Conservation (phyloP, 2,329 filamentous ascomycete species). For the Botryotinia convoluta region DNA sequence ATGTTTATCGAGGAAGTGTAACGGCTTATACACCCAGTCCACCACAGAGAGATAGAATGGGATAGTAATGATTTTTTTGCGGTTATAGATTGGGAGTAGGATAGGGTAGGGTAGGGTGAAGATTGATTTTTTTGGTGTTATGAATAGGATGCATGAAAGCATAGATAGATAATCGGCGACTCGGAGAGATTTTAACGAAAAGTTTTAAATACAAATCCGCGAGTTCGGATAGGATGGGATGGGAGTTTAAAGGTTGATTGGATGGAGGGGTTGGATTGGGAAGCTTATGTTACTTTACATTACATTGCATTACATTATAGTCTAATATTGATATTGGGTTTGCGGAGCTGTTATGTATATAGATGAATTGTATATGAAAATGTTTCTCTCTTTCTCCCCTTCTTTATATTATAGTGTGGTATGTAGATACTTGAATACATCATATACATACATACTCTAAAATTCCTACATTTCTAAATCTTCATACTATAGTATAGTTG, state of each 20-base stretch:
- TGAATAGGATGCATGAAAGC: background rate
- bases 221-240: background rate
- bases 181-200: background rate
- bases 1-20: conserved; percentile 18
- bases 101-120: background rate
- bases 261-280: no score
- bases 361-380: background rate
- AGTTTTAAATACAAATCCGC: background rate
- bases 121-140: background rate
- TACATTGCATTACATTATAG: background rate
- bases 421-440: no score
- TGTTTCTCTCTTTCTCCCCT: fast-evolving
- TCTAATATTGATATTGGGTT: background rate
- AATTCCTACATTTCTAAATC: no score
- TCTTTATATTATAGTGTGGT: background rate
- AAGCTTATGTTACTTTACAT: background rate
- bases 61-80: background rate
- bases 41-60: background rate
- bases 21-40: conserved; percentile 16
- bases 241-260: background rate
- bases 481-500: no score
- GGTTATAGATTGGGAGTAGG: background rate
- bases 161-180: background rate
- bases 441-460: no score
- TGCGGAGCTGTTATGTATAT: fast-evolving